These are phyloP conservation scores for Pichia sp. DNA, from an alignment of 1,139 yeast species.

Conservation along the genomic window DNA sequence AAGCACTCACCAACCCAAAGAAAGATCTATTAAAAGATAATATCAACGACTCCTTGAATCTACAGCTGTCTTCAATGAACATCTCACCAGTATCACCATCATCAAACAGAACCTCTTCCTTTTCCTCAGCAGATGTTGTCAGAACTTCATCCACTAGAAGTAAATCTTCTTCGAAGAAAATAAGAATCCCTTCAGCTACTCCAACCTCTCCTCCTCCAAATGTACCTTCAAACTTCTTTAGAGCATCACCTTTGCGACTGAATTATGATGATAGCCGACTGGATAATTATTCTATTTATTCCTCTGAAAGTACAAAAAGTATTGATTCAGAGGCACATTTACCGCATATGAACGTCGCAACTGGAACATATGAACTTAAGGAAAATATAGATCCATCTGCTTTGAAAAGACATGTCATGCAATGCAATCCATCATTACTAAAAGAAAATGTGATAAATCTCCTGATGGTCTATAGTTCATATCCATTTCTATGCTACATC, in stretches of 20 bases:
- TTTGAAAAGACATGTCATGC: slow-evolving; percentile 3
- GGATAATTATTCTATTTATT: slow-evolving; percentile 1
- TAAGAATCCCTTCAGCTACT: background rate
- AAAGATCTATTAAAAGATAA: slow-evolving; percentile 4
- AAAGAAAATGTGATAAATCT: slow-evolving; percentile 22
- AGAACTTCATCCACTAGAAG: background rate
- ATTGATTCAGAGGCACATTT: background rate
- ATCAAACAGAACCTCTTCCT: slow-evolving; percentile 7
- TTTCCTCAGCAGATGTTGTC: slow-evolving; percentile 3
- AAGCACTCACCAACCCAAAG: slow-evolving; percentile 4
- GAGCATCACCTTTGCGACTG: slow-evolving; percentile 3
- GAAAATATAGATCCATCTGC: slow-evolving; percentile 1
- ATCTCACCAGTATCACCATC: background rate
- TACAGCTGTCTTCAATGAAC: background rate
- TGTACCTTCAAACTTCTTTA: background rate
- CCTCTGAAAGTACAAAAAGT: slow-evolving; percentile 1
- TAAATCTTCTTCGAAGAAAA: background rate
- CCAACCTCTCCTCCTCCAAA: background rate
- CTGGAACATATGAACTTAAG: background rate
- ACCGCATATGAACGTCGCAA: background rate
- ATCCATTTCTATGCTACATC: slow-evolving; percentile 25
- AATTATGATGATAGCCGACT: background rate
- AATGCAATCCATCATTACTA: background rate
- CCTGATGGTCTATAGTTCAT: slow-evolving; percentile 21
- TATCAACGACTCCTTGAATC: background rate